These are phyloP conservation scores for Gymnopus androsaceus DNA, from an alignment of 1,284 basidiomycete genomes.

Conservation along the genomic window DNA sequence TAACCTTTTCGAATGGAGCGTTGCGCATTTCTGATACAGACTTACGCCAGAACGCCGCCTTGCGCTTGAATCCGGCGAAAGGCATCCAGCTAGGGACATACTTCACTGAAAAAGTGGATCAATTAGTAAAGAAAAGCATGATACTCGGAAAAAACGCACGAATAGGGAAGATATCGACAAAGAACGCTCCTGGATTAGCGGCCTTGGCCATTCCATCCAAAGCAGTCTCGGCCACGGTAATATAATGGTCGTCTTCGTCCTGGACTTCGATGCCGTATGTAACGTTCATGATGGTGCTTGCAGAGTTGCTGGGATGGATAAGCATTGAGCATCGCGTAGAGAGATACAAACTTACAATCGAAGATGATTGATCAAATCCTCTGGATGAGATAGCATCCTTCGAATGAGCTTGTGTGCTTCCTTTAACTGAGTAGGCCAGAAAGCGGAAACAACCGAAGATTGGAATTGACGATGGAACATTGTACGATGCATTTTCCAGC, in stretches of 20 bases:
- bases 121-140: not conserved
- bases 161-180: constrained; percentile 37
- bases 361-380: constrained; percentile 43
- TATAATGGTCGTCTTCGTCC: constrained; percentile 34
- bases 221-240: constrained; percentile 38
- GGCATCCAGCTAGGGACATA: constrained; percentile 33
- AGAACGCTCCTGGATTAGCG: constrained; percentile 37
- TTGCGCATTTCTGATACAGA: constrained; percentile 22
- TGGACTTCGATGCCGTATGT: constrained; percentile 38
- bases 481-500: constrained; percentile 39
- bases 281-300: constrained; percentile 41
- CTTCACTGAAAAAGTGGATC: constrained; percentile 22
- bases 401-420: constrained; percentile 42
- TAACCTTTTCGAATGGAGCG: constrained; percentile 26
- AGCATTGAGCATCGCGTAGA: not conserved
- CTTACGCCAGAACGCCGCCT: constrained; percentile 20
- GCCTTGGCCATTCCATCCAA: constrained; percentile 38
- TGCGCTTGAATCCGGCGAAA: constrained; percentile 27
- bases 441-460: constrained; percentile 26
- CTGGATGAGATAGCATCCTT: constrained; percentile 37
- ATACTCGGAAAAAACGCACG: constrained; percentile 19
- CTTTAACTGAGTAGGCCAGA: constrained; percentile 34
- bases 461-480: constrained; percentile 38
- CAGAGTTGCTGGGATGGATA: constrained; percentile 36
- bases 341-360: constrained; percentile 37